Base-by-base conservation (phyloP, 208 protist genomes). In the Strigomonas culicis region DNA sequence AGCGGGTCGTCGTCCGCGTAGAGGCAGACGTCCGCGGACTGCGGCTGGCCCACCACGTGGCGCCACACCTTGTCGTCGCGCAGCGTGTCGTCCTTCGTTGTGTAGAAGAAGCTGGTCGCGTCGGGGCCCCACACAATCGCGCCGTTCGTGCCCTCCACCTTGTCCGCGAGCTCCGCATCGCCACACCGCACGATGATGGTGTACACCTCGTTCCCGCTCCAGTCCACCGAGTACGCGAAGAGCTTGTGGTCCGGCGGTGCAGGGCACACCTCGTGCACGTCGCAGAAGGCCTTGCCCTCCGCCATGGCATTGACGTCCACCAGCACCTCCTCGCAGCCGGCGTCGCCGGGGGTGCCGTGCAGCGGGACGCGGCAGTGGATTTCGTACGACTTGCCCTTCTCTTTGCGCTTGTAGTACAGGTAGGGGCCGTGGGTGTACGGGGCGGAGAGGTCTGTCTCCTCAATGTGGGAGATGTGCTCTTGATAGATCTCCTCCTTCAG, bases 41-140 rank as follows among this genome's bases (percentile, higher is more conserved):
- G 80, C 55, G 74, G 75, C 59, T 79, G 73, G 11, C 85, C 87
- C 36, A 96, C 75, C 1, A 92, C 60, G 75, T 94, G 90, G 36
- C 86, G 80, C 90, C 90, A 96, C 34, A 96, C 77, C 69, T 93
- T 88, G 72, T 94, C 63, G 49, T 87, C 79, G 31, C 90, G 84
- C 61, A 89, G 72, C 24, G 84, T 64, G 6, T 78, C 84, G 55
- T 96, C 90, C 68, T 88, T 88, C 6, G 85, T 91, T 31, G 77
- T 69, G 71, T 96, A 96, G 69, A 93, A 96, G 71, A 96, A 87
- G 59, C 70, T 76, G 27, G 66, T 76, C 28, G 63, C 77, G 66
- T 86, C 74, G 15, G 60, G 50, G 27, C 76, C 81, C 90, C 90
- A 96, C 11, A 88, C 66, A 52, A 94, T 81, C 19, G 78, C 60